A percentile compares a stretch with the other conserved stretches of the same genome.
Conservation (phyloP, 345 rosid genomes). For the Euphorbia tirucalli region DNA sequence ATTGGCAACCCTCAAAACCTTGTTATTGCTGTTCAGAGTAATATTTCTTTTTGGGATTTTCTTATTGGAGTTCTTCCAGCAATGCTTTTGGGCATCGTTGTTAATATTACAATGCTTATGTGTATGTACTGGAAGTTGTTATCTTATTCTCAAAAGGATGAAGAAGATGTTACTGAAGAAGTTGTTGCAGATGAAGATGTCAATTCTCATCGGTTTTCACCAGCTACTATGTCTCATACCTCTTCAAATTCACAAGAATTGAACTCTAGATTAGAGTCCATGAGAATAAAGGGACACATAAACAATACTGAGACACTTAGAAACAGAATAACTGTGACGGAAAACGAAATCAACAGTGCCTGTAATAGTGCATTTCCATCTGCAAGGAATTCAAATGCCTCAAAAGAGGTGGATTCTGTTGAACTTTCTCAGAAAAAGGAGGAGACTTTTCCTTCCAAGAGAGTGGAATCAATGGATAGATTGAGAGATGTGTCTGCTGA, state of each 20-base stretch:
- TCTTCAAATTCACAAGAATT: conserved; percentile 45
- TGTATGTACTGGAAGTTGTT: conserved; percentile 65
- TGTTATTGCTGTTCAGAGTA: conserved; percentile 70
- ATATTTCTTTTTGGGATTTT: conserved; percentile 59
- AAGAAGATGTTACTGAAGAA: conserved; percentile 41
- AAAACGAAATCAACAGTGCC: conserved; percentile 38
- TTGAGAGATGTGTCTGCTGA: conserved; percentile 10
- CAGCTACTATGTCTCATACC: conserved; percentile 64
- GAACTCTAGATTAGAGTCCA: conserved; percentile 38
- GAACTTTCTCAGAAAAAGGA: conserved; percentile 21
- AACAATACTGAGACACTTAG: conserved; percentile 39
- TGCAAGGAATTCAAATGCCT: conserved; percentile 41
- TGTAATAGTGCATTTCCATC: conserved; percentile 18
- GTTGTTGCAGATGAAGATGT: conserved; percentile 52
- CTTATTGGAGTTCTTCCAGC: conserved; percentile 62
- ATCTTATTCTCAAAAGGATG: conserved; percentile 52
- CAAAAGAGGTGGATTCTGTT: conserved; percentile 35
- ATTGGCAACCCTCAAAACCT: conserved; percentile 91
- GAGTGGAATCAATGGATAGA: conserved; percentile 12
- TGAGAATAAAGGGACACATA: conserved; percentile 11
- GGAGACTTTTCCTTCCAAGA: conserved; percentile 25
- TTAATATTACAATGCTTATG: conserved; percentile 59
- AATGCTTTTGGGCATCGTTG: conserved; percentile 54
- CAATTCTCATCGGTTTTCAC: conserved; percentile 59
- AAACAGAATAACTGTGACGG: conserved; percentile 38